These are phyloP conservation scores for Corynascus novoguineensis DNA, from an alignment of 495 filamentous ascomycete genomes.

Conservation along the genomic window DNA sequence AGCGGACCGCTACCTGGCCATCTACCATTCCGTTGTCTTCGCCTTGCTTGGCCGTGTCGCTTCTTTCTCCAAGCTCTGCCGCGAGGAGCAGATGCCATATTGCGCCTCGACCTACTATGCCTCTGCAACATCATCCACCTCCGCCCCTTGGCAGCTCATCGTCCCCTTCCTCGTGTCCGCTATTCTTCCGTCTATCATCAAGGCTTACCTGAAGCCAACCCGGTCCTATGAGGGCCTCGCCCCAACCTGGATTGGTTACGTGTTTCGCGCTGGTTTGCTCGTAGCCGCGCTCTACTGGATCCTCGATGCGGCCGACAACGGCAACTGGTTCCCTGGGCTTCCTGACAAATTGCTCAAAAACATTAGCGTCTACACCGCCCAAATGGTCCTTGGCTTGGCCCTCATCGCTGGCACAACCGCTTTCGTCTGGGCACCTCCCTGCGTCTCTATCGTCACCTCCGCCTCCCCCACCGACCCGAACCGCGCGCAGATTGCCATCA, in stretches of 20 bases:
- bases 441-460: conserved; percentile 53
- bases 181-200: conserved; percentile 70
- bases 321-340: conserved; percentile 65
- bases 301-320: conserved; percentile 86
- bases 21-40: conserved; percentile 81
- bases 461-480: conserved; percentile 32
- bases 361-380: conserved; percentile 66
- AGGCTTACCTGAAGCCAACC: conserved; percentile 67
- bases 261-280: conserved; percentile 69
- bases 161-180: conserved; percentile 73
- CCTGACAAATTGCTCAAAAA: conserved; percentile 61
- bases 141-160: conserved; percentile 80
- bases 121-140: conserved; percentile 84
- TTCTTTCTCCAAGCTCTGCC: conserved; percentile 86
- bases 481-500: conserved; percentile 62
- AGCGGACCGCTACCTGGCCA: conserved; percentile 62
- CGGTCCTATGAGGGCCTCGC: conserved; percentile 82
- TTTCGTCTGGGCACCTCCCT: conserved; percentile 71
- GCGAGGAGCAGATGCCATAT: conserved; percentile 97
- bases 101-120: conserved; percentile 95
- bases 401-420: conserved; percentile 61
- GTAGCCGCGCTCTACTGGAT: conserved; percentile 79
- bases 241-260: conserved; percentile 73
- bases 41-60: conserved; percentile 73
- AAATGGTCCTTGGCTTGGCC: conserved; percentile 68